These are phyloP conservation scores for Quercus dentata DNA, from an alignment of 306 rosid genomes.

Conservation along the genomic window DNA sequence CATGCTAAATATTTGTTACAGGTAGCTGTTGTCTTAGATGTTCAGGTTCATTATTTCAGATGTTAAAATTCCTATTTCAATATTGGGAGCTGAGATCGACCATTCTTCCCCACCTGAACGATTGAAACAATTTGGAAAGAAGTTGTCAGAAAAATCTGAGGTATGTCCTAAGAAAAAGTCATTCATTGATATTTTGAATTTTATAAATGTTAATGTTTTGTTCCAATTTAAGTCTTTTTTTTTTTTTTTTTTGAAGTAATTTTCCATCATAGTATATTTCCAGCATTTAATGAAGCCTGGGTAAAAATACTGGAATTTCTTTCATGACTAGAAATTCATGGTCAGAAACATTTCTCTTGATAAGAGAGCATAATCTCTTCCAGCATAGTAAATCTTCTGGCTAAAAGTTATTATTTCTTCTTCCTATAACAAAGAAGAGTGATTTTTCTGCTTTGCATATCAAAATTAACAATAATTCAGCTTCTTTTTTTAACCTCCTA, in stretches of 20 bases:
- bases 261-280: no score
- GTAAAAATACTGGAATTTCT: no score
- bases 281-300: no score
- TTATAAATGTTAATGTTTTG: no score
- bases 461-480: not conserved
- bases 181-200: not conserved
- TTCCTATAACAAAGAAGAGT: not conserved
- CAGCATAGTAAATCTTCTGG: not conserved
- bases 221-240: no score
- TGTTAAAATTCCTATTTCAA: constrained; percentile 48
- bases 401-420: not conserved
- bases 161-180: constrained; percentile 17
- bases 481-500: not conserved
- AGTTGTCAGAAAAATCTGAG: constrained; percentile 34
- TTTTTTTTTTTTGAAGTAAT: no score
- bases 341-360: no score
- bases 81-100: constrained; percentile 51
- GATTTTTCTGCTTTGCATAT: not conserved
- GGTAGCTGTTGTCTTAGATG: not conserved
- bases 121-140: constrained; percentile 37
- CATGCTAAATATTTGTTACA: not conserved
- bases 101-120: constrained; percentile 27
- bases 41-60: constrained; percentile 19
- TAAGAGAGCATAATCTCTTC: no score
- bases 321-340: no score